Conservation (phyloP, 2,329 filamentous ascomycete species). For the Beauveria rudraprayagi region DNA sequence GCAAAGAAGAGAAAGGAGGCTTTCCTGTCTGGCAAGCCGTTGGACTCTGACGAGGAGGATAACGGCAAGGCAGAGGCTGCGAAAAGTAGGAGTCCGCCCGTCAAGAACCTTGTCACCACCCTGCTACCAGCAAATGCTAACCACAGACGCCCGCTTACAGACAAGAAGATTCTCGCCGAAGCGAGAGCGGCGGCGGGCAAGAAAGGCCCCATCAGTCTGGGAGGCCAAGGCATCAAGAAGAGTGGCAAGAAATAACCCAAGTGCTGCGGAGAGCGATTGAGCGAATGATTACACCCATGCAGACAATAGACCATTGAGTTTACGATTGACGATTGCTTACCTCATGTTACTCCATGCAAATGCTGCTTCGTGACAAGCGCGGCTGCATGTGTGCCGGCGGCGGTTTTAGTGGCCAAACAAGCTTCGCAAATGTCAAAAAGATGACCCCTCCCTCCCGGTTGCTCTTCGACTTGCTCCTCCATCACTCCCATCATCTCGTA, state of each 20-base stretch:
- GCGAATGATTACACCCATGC: background rate
- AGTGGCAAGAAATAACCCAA: conserved; percentile 80
- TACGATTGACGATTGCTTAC: background rate
- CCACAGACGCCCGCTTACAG: conserved; percentile 13
- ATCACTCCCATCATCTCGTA: background rate
- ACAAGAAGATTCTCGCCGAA: conserved; percentile 58
- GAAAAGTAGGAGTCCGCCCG: conserved; percentile 46
- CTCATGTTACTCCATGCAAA: too few relatives aligned
- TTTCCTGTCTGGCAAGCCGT: conserved; percentile 20
- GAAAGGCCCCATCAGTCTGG: conserved; percentile 83
- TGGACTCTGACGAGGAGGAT: conserved; percentile 74
- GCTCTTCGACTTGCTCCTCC: background rate
- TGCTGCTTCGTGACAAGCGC: too few relatives aligned
- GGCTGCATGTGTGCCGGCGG: background rate
- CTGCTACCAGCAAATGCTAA: background rate
- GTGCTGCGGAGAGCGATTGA: background rate
- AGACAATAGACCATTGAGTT: background rate
- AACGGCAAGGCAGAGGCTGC: conserved; percentile 79
- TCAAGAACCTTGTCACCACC: too few relatives aligned
- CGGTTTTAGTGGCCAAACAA: background rate
- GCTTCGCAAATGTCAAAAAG: background rate
- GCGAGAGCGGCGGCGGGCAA: conserved; percentile 73
- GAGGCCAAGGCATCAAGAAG: conserved; percentile 91
- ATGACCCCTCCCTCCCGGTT: background rate
- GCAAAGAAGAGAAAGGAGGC: background rate